Base-by-base conservation (phyloP, 2,329 filamentous ascomycete species). In the Aspergillus udagawae region DNA sequence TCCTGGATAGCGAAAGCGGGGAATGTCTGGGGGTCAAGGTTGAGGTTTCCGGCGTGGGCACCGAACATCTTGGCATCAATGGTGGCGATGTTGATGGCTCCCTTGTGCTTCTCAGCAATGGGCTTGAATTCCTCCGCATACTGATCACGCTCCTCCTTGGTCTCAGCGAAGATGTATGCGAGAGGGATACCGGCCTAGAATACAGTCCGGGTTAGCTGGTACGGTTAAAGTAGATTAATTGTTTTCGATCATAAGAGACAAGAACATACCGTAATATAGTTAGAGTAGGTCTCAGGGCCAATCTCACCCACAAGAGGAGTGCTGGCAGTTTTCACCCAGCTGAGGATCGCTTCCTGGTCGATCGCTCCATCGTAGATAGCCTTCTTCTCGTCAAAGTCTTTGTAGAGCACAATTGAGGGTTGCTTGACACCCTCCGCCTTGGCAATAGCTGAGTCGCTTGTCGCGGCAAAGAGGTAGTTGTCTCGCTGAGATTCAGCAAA, bases 1-100 rank as follows among this genome's bases (percentile, higher is more conserved):
- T 97, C 91, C 81, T 99, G 94, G 76, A 99, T 97, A 72, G 92
- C 94, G 78, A 99, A 99, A 60, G 93, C 88, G 60, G 94, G 94
- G 88, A 95, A 99, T 78, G 91, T 89, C 82, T 93, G 90, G 61
- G 90, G 85, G 80, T 96, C 91, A 63, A 99, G 90, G 86, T 99
- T 99, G 67, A 99, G 86, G 86, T 99, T 99, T 70, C 85, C 86
- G 67, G 91, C 92, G 80, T 99, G 94, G 67, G 93, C 92, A 74
- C 94, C 94, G 73, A 95, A 99, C 60, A 89, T 78, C 82, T 90
- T 91, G 66, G 94, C 92, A 73, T 99, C 94, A 70, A 99, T 97
- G 71, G 92, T 97, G 65, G 92, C 94, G 75, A 99, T 95, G 88
- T 96, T 97, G 82, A 99, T 86, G 76, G 86, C 87, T 78, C 94